Base-by-base conservation (phyloP, 371 early-diverging fungal genomes). In the Syncephalastrum monosporum region DNA sequence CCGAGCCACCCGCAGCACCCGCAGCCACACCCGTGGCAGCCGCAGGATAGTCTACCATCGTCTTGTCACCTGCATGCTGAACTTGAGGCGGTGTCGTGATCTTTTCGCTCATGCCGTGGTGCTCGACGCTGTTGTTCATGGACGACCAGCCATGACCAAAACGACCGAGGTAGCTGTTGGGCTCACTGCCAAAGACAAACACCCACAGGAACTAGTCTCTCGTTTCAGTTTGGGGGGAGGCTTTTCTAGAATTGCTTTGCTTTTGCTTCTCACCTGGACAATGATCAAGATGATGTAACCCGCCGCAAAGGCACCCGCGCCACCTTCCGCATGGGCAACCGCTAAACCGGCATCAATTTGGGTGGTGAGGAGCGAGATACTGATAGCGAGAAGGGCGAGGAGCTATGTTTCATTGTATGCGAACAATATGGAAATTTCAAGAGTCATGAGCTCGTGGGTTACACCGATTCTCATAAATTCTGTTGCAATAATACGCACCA, bases 121-220 rank as follows among this genome's bases (percentile, higher is more conserved):
- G 61, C 27, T 55, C 63, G 23, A 53, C 50, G 25, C 45, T 60
- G 27, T 61, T 63, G 19, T 61, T 53, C 29, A 65, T 64, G 8
- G 63, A 19, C 33, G 60, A 65, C 17, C 64, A 59, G 17, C 57
- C 45, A 52, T 69, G 63, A 38, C 53, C 49, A 10, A 72, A 68
- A 47, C 57, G 56, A 8, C 65, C 70, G 27, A 71, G 27, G 44
- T 64, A 64, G 48, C 69, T 70, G n/a, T 77, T 64, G 2, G 71
- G 64, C 50, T 78, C 74, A 21, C 73, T 73, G 13, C 79, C 79
- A 45, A 78, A 78, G 14, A 75, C 55, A 55, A 75, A 67, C 13
- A 78, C 68, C 79, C 79, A 78, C 14, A 71, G 47, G 47, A 78
- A 72, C 71, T 74, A 23, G 4, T 1, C 17, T 53, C 15, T 29